phyloP scores from a whole-genome alignment of 2,329 filamentous ascomycete species.

The Aspergillus sp. region DNA sequence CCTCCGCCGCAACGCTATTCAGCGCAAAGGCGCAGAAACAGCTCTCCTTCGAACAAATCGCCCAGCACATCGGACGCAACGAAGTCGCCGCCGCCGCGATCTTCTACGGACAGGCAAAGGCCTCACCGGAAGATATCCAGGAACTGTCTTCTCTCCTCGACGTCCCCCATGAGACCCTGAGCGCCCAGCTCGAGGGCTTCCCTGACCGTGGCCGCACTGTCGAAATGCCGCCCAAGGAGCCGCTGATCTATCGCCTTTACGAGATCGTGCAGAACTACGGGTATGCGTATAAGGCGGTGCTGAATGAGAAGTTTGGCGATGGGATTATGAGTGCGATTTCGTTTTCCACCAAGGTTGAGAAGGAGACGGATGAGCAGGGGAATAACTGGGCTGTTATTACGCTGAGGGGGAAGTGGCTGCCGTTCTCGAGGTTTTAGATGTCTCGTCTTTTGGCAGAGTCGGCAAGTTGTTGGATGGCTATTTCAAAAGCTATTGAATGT shows the following conservation, averaged over 20 bases:
- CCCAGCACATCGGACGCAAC: conserved; percentile 68
- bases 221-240: conserved; percentile 82
- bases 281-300: conserved; percentile 88
- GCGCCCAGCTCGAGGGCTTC: conserved; percentile 66
- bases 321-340: conserved; percentile 97
- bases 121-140: conserved; percentile 67
- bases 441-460: too few species aligned
- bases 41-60: conserved; percentile 78
- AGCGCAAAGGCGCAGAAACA: conserved; percentile 73
- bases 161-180: conserved; percentile 58
- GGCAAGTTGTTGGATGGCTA: not conserved
- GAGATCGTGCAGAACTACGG: conserved; percentile 98
- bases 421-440: conserved; percentile 46
- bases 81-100: conserved; percentile 84
- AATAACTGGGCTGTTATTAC: conserved; percentile 83
- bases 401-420: conserved; percentile 74
- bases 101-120: conserved; percentile 85
- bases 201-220: conserved; percentile 77
- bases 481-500: not conserved
- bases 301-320: conserved; percentile 93
- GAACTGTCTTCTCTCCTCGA: conserved; percentile 67
- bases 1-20: conserved; percentile 72
- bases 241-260: conserved; percentile 84
- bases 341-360: conserved; percentile 88
- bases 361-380: conserved; percentile 84